Percentiles rank a stretch among this genome's conserved stretches.
Conservation (phyloP, 176 grass and related monocot species). For the Dendrocalamus sinicus region DNA sequence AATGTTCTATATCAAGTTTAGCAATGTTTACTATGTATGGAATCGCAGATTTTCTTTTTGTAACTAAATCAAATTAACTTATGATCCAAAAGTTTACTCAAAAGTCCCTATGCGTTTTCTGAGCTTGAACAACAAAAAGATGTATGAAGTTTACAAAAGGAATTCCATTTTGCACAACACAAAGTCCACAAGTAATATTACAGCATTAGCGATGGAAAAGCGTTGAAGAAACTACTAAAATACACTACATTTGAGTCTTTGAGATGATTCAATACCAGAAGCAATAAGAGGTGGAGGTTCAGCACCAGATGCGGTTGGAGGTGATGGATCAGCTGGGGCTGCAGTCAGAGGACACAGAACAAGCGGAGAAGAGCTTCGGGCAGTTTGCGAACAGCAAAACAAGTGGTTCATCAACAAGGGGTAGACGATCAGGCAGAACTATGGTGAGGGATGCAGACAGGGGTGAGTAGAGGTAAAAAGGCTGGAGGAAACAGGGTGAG, state of each 20-base stretch:
- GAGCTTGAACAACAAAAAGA: background rate
- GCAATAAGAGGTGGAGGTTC: background rate
- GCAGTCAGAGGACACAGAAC: background rate
- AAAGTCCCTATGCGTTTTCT: background rate
- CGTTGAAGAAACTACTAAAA: background rate
- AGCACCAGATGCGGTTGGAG: background rate
- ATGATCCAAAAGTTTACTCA: background rate
- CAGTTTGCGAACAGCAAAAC: background rate
- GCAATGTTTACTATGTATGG: background rate
- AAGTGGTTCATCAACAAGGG: background rate
- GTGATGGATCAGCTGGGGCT: background rate
- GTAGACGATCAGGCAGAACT: background rate
- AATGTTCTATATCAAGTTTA: background rate
- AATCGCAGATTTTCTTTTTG: background rate
- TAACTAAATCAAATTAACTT: background rate
- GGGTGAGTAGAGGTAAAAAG: background rate
- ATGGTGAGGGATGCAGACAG: background rate
- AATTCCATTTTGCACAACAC: background rate
- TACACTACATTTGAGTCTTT: background rate
- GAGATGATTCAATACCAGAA: background rate
- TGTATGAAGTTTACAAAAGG: background rate
- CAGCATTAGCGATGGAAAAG: background rate
- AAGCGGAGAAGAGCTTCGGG: background rate
- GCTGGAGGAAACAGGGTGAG: background rate
- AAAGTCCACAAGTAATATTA: background rate